Percentiles rank a stretch among this genome's conserved stretches.
These are phyloP conservation scores for Cyberlindnera meyerae DNA, from an alignment of 805 yeast species.

Conservation along the genomic window DNA sequence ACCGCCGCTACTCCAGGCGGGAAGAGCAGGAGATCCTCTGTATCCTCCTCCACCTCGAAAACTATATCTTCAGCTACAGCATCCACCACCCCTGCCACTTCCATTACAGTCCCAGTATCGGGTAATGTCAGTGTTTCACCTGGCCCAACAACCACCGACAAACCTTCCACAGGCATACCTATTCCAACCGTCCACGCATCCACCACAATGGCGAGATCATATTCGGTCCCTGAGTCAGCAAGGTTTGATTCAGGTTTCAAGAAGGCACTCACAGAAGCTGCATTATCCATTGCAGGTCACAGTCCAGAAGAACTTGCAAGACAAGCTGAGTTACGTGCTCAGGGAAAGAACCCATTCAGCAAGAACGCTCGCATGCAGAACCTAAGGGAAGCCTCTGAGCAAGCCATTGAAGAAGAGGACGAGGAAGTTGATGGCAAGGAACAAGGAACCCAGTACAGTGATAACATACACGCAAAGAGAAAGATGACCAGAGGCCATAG, in stretches of 20 bases:
- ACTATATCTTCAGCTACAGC: conserved; percentile 1
- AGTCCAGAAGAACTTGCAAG: conserved; percentile 44
- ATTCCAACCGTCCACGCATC: too few relatives aligned
- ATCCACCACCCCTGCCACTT: too few relatives aligned
- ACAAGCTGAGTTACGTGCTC: conserved; percentile 17
- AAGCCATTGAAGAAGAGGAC: neutral
- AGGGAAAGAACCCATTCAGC: conserved; percentile 45
- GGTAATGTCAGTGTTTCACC: too few relatives aligned
- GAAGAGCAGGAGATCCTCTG: too few relatives aligned
- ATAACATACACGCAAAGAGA: too few relatives aligned
- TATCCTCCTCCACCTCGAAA: neutral
- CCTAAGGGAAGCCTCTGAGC: neutral
- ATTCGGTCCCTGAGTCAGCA: conserved; percentile 13
- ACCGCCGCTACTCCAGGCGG: too few relatives aligned
- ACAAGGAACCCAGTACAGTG: too few relatives aligned
- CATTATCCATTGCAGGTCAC: conserved; percentile 52
- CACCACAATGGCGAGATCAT: conserved; percentile 10
- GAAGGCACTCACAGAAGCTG: conserved; percentile 50
- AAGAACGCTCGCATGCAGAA: neutral
- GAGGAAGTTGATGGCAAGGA: too few relatives aligned
- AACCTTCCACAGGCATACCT: too few relatives aligned
- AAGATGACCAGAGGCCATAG: neutral
- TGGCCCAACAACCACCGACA: too few relatives aligned
- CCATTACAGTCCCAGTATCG: neutral
- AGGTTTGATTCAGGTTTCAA: conserved; percentile 24